Percentiles rank a stretch among this genome's conserved stretches.
Conservation (phyloP, 768 basidiomycete species). For the Pleurotus citrinopileatus region DNA sequence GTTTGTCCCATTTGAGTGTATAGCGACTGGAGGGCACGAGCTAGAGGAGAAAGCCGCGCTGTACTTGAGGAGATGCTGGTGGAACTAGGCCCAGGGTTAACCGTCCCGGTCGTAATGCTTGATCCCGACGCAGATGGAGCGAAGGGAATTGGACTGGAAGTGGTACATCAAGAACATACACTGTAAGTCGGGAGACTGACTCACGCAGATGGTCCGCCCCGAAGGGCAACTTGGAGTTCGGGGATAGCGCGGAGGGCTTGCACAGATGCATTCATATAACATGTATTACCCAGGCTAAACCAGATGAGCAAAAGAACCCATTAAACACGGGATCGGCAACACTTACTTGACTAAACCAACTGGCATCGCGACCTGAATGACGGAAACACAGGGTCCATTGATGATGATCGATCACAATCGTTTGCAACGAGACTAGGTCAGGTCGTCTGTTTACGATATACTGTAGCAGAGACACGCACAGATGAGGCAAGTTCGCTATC, state of each 20-base stretch:
- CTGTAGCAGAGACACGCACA: neutral
- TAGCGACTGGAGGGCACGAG: constrained; percentile 61
- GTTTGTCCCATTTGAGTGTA: constrained; percentile 74
- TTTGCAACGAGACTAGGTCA: constrained; percentile 8
- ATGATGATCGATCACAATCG: constrained; percentile 13
- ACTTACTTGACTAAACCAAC: constrained; percentile 77
- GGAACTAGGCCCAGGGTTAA: constrained; percentile 1
- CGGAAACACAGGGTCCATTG: neutral
- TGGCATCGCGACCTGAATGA: constrained; percentile 64
- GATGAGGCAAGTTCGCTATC: constrained; percentile 6
- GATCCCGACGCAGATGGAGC: neutral
- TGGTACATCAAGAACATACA: too few relatives aligned
- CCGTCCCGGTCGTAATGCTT: constrained; percentile 35
- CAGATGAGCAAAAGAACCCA: constrained; percentile 1
- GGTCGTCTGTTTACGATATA: neutral
- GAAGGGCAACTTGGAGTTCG: constrained; percentile 75
- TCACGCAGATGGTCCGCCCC: constrained; percentile 31
- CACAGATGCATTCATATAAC: constrained; percentile 95
- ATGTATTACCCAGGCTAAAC: constrained; percentile 82
- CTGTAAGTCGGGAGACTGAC: too few relatives aligned
- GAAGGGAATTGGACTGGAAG: too few relatives aligned
- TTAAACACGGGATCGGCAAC: neutral
- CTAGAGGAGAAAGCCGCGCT: constrained; percentile 38
- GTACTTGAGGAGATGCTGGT: constrained; percentile 23
- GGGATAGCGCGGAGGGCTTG: constrained; percentile 94